Base-by-base conservation (phyloP, 345 rosid genomes). In the Cardamine chenopodiifolia region DNA sequence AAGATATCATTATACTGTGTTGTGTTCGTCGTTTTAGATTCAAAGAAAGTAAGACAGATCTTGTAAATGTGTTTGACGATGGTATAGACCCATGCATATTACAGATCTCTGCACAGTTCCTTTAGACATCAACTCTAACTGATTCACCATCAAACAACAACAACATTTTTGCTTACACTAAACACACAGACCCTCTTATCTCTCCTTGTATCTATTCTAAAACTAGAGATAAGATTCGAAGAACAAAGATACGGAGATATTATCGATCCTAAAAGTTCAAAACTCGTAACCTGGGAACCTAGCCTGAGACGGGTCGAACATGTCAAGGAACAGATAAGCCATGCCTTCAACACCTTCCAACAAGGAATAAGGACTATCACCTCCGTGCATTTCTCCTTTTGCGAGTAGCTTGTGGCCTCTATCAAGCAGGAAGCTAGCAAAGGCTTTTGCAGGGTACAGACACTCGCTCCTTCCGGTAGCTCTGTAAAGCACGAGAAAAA, bases 321-420 rank as follows among this genome's bases (percentile, higher is more conserved):
- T 83, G 85, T 87, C 91, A 6, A 86, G 70, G 70, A 86, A 83
- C 56, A 89, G 85, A 71, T 79, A 69, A 5, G 90, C 86, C 95
- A 89, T 77, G 18, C 90, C 89, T 75, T 85, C 90, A 25, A 87
- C n/a, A 26, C 95, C 91, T 79, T 87, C 89, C 75, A 87, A 86
- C 49, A 89, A 69, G 29, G 89, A 89, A 75, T 76, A 84, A 49
- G 88, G 85, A 6, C 76, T 79, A 75, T 87, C 91, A 29, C 90
- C 94, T 57, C 88, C 81, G 19, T 89, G 88, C 89, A 89, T 85
- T 85, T 83, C 83, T 35, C 87, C 87, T 57, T 83, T 73, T 31
- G 84, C 72, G 31, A 87, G 76, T 49, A 89, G 86, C 68, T 74
- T 75, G 40, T 74, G 88, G 50, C 82, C 88, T 73, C 76, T 74